These are phyloP conservation scores for Suhomyces coccinellae DNA, from an alignment of 1,139 yeast species.

Conservation along the genomic window DNA sequence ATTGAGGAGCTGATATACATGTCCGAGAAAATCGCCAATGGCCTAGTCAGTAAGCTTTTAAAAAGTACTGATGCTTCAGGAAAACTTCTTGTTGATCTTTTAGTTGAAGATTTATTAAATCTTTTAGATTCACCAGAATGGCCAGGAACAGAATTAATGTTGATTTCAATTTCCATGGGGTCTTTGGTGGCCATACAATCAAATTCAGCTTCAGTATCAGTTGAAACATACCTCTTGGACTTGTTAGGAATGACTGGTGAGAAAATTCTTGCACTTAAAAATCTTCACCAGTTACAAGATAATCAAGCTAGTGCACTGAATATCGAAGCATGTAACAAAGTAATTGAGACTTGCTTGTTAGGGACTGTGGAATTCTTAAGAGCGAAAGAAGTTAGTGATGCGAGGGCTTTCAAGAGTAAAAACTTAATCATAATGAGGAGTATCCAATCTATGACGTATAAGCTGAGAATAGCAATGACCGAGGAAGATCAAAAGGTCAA, in stretches of 20 bases:
- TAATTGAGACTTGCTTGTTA: conserved; percentile 3
- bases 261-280: conserved; percentile 38
- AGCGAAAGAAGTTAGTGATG: conserved; percentile 5
- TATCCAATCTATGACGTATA: too few relatives aligned
- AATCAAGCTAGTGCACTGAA: too few relatives aligned
- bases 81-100: conserved; percentile 47
- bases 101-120: conserved; percentile 55
- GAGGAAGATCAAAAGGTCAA: too few relatives aligned
- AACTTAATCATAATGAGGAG: too few relatives aligned
- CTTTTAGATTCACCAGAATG: conserved; percentile 58
- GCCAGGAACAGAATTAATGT: conserved; percentile 54
- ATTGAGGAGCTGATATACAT: background rate
- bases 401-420: conserved; percentile 4
- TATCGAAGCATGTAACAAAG: background rate
- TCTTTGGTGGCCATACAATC: conserved; percentile 38
- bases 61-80: conserved; percentile 37
- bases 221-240: conserved; percentile 56
- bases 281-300: background rate
- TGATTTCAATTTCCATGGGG: conserved; percentile 43
- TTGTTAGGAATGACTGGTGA: conserved; percentile 57
- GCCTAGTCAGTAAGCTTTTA: conserved; percentile 39
- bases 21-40: conserved; percentile 38
- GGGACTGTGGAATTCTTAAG: conserved; percentile 20
- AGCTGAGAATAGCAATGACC: too few relatives aligned
- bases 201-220: conserved; percentile 32